Evolutionary conservation across 148 eudicot genomes (phyloP).

Genomic region (Rhododendron kiyosumense): DNA sequence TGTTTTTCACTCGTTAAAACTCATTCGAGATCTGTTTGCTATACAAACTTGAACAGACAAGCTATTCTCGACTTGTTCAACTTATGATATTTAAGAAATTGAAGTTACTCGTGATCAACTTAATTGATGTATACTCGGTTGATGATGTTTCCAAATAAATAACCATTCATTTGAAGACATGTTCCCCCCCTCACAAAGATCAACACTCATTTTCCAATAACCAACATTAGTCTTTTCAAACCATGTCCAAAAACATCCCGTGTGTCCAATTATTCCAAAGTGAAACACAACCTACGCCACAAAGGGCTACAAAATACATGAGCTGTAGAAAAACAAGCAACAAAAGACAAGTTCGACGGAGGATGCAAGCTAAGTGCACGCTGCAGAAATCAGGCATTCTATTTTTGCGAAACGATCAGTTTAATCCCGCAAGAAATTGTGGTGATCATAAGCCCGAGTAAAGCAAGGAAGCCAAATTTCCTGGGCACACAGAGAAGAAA

Average conservation of each 20-base stretch:
- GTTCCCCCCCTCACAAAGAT: background rate
- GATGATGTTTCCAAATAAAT: background rate
- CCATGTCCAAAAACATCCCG: background rate
- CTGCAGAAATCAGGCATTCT: background rate
- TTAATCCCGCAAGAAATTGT: constrained; percentile 53
- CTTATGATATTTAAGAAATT: no score
- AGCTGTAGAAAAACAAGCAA: background rate
- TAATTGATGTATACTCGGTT: no score
- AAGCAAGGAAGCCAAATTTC: constrained; percentile 55
- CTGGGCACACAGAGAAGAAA: constrained; percentile 32
- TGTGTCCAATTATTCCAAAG: background rate
- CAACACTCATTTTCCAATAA: background rate
- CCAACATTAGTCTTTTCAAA: background rate
- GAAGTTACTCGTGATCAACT: no score
- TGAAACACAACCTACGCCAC: background rate
- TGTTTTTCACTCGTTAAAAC: no score
- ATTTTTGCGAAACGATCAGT: constrained; percentile 26
- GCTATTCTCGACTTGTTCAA: no score
- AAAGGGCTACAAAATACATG: background rate
- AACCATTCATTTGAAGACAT: background rate
- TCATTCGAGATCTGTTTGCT: no score
- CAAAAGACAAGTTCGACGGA: background rate
- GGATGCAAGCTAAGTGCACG: background rate
- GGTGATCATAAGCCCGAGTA: constrained; percentile 47
- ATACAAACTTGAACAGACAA: no score